phyloP scores from a whole-genome alignment of 805 yeast species.

The Clavispora asparagi region DNA sequence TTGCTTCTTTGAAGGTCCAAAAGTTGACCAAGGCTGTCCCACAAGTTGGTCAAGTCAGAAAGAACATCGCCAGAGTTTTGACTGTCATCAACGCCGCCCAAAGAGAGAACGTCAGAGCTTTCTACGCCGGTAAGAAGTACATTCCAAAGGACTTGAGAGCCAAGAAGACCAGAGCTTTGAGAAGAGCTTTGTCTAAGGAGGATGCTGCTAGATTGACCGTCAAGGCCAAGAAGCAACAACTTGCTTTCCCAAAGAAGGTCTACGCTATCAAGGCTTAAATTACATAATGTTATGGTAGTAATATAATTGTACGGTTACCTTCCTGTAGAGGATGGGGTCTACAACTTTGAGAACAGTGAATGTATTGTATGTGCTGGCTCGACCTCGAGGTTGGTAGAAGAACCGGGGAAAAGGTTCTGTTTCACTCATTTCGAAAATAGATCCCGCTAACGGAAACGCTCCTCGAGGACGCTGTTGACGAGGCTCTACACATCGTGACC shows the following conservation, averaged over 20 bases:
- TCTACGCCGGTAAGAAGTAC: slow-evolving; percentile 93
- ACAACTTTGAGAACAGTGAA: background rate
- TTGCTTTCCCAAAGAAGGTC: slow-evolving; percentile 98
- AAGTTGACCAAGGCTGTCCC: slow-evolving; percentile 88
- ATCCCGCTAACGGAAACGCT: too few relatives aligned
- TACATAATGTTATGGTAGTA: slow-evolving; percentile 17
- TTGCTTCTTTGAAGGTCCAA: slow-evolving; percentile 94
- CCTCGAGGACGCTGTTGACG: too few relatives aligned
- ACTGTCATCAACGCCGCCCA: slow-evolving; percentile 95
- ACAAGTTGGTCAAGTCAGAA: slow-evolving; percentile 95
- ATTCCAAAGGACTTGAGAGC: slow-evolving; percentile 98
- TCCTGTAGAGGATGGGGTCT: slow-evolving; percentile 1
- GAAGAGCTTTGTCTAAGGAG: slow-evolving; percentile 88
- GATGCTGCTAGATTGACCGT: slow-evolving; percentile 80
- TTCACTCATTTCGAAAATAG: too few relatives aligned
- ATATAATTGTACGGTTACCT: slow-evolving; percentile 15
- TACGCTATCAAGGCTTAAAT: slow-evolving; percentile 96
- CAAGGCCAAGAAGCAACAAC: slow-evolving; percentile 85
- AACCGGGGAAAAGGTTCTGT: too few relatives aligned
- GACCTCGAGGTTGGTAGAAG: too few relatives aligned
- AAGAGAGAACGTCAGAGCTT: slow-evolving; percentile 90
- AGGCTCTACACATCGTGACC: too few relatives aligned
- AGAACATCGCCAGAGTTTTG: slow-evolving; percentile 96
- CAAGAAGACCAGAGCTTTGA: slow-evolving; percentile 99
- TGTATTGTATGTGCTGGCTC: background rate